A percentile compares a stretch with the other conserved stretches of the same genome.
Conservation (phyloP, 306 rosid species). For the Fragaria vesca region DNA sequence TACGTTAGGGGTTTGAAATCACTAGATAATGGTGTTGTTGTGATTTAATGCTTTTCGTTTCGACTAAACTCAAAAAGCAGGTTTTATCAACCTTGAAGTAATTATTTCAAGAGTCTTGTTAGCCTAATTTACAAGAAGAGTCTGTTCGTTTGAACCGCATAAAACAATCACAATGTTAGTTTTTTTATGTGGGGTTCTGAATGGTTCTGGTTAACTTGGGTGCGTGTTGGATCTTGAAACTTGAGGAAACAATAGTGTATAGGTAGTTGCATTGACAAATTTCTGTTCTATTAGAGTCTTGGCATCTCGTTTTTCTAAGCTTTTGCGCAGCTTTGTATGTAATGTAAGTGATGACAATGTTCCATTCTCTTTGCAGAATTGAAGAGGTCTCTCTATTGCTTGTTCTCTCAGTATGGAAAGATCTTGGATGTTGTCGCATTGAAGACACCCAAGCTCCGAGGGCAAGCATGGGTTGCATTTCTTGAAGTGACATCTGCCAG, state of each 20-base stretch:
- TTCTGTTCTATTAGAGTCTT: background rate
- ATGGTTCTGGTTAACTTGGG: conserved; percentile 5
- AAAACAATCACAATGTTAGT: background rate
- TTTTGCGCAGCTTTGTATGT: background rate
- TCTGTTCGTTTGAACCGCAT: background rate
- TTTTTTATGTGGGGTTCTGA: background rate
- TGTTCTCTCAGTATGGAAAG: conserved; percentile 96
- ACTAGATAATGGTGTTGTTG: background rate
- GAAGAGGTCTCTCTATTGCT: conserved; percentile 88
- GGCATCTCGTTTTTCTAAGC: background rate
- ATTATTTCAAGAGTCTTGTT: background rate
- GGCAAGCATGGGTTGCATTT: conserved; percentile 98
- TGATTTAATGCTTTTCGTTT: background rate
- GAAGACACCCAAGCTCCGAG: conserved; percentile 88
- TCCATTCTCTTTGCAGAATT: conserved; percentile 52
- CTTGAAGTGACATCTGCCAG: conserved; percentile 97
- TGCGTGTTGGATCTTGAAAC: conserved; percentile 1
- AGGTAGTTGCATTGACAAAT: background rate
- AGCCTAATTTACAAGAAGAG: background rate
- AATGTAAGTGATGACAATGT: background rate
- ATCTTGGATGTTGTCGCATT: conserved; percentile 91
- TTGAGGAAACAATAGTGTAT: background rate
- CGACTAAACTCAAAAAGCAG: background rate
- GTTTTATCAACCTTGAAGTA: background rate
- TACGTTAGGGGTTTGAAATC: background rate